Base-by-base conservation (phyloP, 2,329 filamentous ascomycete species). In the Ceratocystis ficicola region DNA sequence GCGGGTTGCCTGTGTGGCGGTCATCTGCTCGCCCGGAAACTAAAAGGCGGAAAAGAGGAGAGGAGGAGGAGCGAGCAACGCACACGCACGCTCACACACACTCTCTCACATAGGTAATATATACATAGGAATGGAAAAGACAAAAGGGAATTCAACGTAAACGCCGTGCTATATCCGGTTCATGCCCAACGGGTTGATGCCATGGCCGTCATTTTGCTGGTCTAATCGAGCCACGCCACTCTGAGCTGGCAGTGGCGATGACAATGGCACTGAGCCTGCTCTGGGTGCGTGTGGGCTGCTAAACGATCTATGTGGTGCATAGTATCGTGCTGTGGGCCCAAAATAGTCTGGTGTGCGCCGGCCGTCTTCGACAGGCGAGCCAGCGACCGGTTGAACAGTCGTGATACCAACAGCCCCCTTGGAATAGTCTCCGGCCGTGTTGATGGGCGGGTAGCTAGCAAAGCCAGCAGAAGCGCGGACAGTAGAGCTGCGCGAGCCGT, bases 161-260 rank as follows among this genome's bases (percentile, higher is more conserved):
- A 15, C 30, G 28, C 44, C 36, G n/a, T 20, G 1, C 15, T 7
- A 36, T 46, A 83, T 78, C 70, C 77, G 76, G 72, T 84, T 83
- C 80, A 84, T 82, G 65, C 76, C 79, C 25, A 84, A 73, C 2
- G 81, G 81, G 70, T 84, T 81, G 73, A 81, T 78, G 6, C n/a
- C 30, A 17, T 63, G 46, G 64, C 77, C 74, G 61, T 77, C 76
- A 57, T 50, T 52, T 20, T 59, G 25, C 25, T 41, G 44, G 25
- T 59, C 60, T 6, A 22, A 15, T n/a, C 50, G n/a, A 59, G 44
- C 48, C 44, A 28, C 63, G 12, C 72, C n/a, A 74, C 72, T 59
- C 46, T 41, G 30, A 5, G 52, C 30, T n/a, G 63, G 44, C 28
- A 64, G 64, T 63, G 62, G 52, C 6, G 63, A 52, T 20, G 63